phyloP scores from a whole-genome alignment of 805 yeast species.

The Schwanniomyces polymorphus region DNA sequence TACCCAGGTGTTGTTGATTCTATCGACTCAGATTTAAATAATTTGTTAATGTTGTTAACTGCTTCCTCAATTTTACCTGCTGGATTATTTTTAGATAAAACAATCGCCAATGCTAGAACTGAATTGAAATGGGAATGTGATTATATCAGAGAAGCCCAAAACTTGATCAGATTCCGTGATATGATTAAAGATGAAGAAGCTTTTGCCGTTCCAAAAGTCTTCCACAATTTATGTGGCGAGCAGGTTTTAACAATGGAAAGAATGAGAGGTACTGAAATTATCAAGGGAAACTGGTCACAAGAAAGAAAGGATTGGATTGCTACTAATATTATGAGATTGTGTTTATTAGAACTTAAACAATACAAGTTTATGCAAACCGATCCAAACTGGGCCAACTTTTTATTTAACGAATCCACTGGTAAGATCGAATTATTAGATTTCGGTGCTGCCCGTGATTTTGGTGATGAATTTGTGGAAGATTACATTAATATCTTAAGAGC shows the following conservation, averaged over 20 bases:
- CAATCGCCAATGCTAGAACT: constrained; percentile 88
- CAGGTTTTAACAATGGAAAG: constrained; percentile 88
- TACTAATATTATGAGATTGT: constrained; percentile 79
- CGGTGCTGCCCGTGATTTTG: constrained; percentile 88
- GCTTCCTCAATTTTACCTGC: constrained; percentile 87
- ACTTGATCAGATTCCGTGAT: constrained; percentile 65
- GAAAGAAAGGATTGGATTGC: constrained; percentile 79
- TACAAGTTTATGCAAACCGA: constrained; percentile 97
- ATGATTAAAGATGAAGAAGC: constrained; percentile 56
- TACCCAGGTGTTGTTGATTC: constrained; percentile 95
- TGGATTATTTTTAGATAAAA: constrained; percentile 87
- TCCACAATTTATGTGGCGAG: constrained; percentile 72
- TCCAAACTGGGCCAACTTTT: constrained; percentile 98
- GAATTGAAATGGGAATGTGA: constrained; percentile 99
- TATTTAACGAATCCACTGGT: constrained; percentile 69
- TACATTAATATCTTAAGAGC: constrained; percentile 74
- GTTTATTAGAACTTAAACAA: constrained; percentile 79
- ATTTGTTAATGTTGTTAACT: constrained; percentile 73
- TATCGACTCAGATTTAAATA: constrained; percentile 92
- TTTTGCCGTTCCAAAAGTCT: constrained; percentile 80
- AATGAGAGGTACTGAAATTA: constrained; percentile 81
- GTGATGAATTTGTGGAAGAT: constrained; percentile 62
- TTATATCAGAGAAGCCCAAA: constrained; percentile 83
- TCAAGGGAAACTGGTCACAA: constrained; percentile 74
- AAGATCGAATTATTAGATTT: constrained; percentile 88